Evolutionary conservation across 176 grass and related monocot genomes (phyloP), one percentile per base, ranked within the genome.

Genomic region (Elymus sibiricus): DNA sequence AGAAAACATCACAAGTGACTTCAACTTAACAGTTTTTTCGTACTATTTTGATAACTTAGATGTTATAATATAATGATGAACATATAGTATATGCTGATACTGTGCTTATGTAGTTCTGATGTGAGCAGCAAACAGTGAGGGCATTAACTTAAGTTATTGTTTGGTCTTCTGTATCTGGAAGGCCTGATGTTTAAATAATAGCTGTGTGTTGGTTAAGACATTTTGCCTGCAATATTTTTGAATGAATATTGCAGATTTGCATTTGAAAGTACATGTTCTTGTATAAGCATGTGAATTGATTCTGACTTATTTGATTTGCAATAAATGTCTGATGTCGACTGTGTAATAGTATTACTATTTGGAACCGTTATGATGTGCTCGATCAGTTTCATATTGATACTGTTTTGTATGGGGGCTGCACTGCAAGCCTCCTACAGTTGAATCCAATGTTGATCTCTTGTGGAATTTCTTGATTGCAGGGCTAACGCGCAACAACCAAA

Each of bases 401-500:
- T 42, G 11, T 16, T 61, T 39, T 28, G 7, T 49, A 70, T 32
- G 5, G n/a, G 49, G 9, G 24, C 34, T 78, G 7, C n/a, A 15
- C 39, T 27, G 4, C 34, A 58, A 28, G 12, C 6, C 37, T 28
- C 46, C 40, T 40, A 68, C 11, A 55, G 60, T 39, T 4, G 51
- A 78, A 55, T 42, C 2, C n/a, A 25, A 22, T 77, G 75, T n/a
- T 90, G 28, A 82, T 25, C 22, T 34, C 16, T 87, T 14, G 14
- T 11, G 22, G 4, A 7, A 34, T 34, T 34, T 24, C 31, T 40
- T 24, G 14, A 38, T 83, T 89, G 39, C 81, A 95, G 90, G 88
- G 93, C 93, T 27, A 95, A 95, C 15, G 93, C 93, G 15, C 93
- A 95, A 70, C 93, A 95, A 71, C 93, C 93, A 1, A 95, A 95